phyloP scores from a whole-genome alignment of 2,329 filamentous ascomycete genomes.

The Neofusicoccum umdonicola region DNA sequence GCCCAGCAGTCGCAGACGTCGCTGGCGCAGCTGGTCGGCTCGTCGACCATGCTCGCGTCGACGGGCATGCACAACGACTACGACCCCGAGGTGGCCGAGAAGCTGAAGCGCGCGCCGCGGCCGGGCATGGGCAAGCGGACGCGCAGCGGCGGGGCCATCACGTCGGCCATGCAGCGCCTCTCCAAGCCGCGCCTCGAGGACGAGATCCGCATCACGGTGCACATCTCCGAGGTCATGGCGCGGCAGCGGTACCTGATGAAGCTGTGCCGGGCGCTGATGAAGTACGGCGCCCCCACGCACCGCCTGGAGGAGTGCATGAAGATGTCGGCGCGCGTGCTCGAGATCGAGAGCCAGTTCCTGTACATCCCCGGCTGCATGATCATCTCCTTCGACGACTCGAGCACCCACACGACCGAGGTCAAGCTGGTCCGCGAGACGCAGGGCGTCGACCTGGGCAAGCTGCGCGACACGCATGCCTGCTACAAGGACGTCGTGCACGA shows the following conservation, averaged over 20 bases:
- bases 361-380: constrained; percentile 95
- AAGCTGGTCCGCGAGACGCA: constrained; percentile 68
- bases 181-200: constrained; percentile 44
- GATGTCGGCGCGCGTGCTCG: constrained; percentile 84
- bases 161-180: constrained; percentile 32
- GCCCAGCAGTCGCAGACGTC: constrained; percentile 40
- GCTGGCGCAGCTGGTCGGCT: constrained; percentile 44
- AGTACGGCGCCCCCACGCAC: constrained; percentile 86
- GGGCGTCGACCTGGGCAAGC: constrained; percentile 70
- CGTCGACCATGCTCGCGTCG: constrained; percentile 43
- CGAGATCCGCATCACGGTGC: constrained; percentile 58
- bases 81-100: constrained; percentile 42
- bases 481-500: constrained; percentile 84
- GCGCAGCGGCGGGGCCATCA: constrained; percentile 37
- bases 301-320: constrained; percentile 88
- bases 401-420: constrained; percentile 76
- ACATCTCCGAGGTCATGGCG: constrained; percentile 68
- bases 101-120: constrained; percentile 36
- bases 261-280: constrained; percentile 83
- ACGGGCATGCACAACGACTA: constrained; percentile 39
- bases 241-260: constrained; percentile 81
- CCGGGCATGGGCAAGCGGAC: constrained; percentile 36
- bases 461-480: constrained; percentile 71
- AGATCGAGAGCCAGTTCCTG: constrained; percentile 84
- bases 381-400: constrained; percentile 76